These are phyloP conservation scores for Yamadazyma friedrichii DNA, from an alignment of 1,139 yeast species.

Conservation along the genomic window DNA sequence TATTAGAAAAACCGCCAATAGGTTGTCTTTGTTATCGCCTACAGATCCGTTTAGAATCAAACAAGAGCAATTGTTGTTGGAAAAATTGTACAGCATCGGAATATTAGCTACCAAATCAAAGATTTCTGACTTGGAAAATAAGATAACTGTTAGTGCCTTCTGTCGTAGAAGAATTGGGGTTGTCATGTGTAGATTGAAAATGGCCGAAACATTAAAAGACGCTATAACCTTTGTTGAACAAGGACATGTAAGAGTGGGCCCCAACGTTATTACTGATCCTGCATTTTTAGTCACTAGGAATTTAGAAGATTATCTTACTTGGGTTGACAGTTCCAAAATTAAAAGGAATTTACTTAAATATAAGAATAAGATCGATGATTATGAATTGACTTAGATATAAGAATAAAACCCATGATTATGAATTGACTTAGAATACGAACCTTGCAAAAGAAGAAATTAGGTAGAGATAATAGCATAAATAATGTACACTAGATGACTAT, in stretches of 20 bases:
- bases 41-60: conserved; percentile 81
- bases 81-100: conserved; percentile 87
- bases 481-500: conserved; percentile 6
- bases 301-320: conserved; percentile 94
- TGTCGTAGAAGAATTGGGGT: conserved; percentile 93
- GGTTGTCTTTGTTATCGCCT: conserved; percentile 79
- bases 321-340: conserved; percentile 95
- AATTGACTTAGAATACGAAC: too few species aligned
- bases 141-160: conserved; percentile 85
- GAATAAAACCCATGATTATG: neutral
- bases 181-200: conserved; percentile 89
- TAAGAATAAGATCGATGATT: conserved; percentile 82
- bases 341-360: conserved; percentile 86
- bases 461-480: conserved; percentile 4
- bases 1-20: conserved; percentile 81
- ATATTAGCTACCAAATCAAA: conserved; percentile 80
- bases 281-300: conserved; percentile 90
- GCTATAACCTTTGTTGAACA: conserved; percentile 93
- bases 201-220: conserved; percentile 88
- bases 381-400: conserved; percentile 50
- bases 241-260: conserved; percentile 98
- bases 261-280: conserved; percentile 91
- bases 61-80: conserved; percentile 84
- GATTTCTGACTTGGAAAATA: conserved; percentile 89
- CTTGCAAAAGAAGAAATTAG: neutral